A percentile compares a stretch with the other conserved stretches of the same genome.
phyloP scores from a whole-genome alignment of 768 basidiomycete genomes.

The Leccinum sublutescens region DNA sequence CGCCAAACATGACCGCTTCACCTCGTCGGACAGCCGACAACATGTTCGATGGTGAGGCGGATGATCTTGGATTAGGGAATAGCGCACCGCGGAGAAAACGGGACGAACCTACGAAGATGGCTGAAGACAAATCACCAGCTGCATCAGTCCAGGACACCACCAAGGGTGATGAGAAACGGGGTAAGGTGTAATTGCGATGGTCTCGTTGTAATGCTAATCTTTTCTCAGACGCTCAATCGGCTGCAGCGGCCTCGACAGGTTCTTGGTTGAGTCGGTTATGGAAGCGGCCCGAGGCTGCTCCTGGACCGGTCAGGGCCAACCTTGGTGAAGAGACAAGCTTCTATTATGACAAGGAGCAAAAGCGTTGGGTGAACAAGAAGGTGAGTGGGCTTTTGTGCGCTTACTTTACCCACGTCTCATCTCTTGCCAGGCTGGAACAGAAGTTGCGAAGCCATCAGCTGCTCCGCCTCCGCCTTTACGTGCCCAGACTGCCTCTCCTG shows the following conservation, averaged over 20 bases:
- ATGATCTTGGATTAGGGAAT: conserved; percentile 93
- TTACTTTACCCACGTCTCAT: not conserved
- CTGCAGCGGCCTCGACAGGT: conserved; percentile 37
- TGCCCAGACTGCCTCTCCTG: conserved; percentile 84
- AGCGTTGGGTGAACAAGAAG: conserved; percentile 95
- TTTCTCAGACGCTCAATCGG: conserved; percentile 8
- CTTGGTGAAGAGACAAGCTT: conserved; percentile 89
- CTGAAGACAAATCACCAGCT: conserved; percentile 23
- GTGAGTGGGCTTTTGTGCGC: conserved; percentile 38
- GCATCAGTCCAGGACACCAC: conserved; percentile 18
- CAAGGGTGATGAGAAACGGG: conserved; percentile 30
- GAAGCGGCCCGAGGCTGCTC: conserved; percentile 58
- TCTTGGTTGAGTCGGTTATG: conserved; percentile 86
- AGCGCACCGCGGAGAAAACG: conserved; percentile 41
- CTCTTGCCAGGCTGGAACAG: conserved; percentile 49
- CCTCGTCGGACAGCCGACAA: conserved; percentile 11
- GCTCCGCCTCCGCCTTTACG: conserved; percentile 79
- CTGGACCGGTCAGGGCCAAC: conserved; percentile 84
- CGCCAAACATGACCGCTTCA: conserved; percentile 20
- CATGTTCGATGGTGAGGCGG: conserved; percentile 57
- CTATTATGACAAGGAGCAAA: conserved; percentile 92
- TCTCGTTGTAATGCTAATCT: not conserved
- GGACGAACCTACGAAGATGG: conserved; percentile 27
- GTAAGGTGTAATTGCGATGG: conserved; percentile 17
- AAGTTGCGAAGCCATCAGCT: conserved; percentile 49